phyloP scores from a whole-genome alignment of 2,329 filamentous ascomycete genomes.

The Aureobasidium sp. region DNA sequence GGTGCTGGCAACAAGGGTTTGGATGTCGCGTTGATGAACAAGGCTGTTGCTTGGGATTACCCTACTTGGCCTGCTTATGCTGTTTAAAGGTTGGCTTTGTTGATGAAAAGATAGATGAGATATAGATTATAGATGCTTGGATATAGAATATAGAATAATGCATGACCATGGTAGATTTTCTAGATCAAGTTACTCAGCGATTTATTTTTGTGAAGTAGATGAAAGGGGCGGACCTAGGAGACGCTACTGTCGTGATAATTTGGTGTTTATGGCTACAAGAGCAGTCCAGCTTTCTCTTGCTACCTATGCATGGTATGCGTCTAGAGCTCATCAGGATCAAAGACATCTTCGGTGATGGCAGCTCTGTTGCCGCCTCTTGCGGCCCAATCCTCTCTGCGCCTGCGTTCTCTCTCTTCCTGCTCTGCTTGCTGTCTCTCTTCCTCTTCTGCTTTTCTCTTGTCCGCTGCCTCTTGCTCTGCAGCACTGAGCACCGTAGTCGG shows the following conservation, averaged over 20 bases:
- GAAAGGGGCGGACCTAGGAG: too few relatives aligned
- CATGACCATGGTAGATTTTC: too few relatives aligned
- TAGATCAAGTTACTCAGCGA: too few relatives aligned
- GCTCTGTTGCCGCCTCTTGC: conserved; percentile 13
- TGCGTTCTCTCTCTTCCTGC: conserved; percentile 15
- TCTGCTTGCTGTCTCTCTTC: conserved; percentile 28
- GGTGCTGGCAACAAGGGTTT: background rate
- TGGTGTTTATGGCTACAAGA: too few relatives aligned
- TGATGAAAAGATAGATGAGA: background rate
- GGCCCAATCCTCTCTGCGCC: conserved; percentile 14
- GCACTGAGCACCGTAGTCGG: conserved; percentile 39
- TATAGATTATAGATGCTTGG: background rate
- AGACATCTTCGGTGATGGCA: conserved; percentile 19
- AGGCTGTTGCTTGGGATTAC: background rate
- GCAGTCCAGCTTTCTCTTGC: too few relatives aligned
- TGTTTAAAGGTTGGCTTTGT: background rate
- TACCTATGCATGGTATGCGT: too few relatives aligned
- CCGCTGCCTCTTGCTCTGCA: conserved; percentile 29
- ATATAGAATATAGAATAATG: too few relatives aligned
- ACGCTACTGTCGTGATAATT: too few relatives aligned
- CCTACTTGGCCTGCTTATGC: conserved; percentile 3
- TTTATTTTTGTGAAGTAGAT: too few relatives aligned
- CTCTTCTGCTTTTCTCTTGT: conserved; percentile 28
- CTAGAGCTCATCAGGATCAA: conserved; percentile 26
- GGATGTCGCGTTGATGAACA: background rate